Evolutionary conservation across 169 alveolate species (phyloP), one percentile per base, ranked within the genome.

Genomic region (Haemoproteus tartakovskyi): DNA sequence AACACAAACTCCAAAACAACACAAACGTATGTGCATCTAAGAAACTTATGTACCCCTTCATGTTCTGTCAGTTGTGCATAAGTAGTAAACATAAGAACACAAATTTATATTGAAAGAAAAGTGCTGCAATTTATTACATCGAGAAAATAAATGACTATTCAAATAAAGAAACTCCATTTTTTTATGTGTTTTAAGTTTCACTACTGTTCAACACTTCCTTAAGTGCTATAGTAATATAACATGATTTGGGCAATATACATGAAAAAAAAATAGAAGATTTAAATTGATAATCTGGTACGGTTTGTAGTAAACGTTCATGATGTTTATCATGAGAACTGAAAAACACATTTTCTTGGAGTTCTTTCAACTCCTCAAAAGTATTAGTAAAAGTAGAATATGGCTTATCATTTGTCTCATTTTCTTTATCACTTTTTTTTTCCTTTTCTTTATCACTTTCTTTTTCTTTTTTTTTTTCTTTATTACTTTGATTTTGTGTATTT

Each of bases 141-240:
- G n/a, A n/a, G n/a, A n/a, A n/a, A n/a, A n/a, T n/a, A n/a, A n/a
- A n/a, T n/a, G n/a, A n/a, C n/a, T n/a, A n/a, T n/a, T n/a, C n/a
- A n/a, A n/a, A n/a, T n/a, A n/a, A n/a, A n/a, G n/a, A n/a, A n/a
- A n/a, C n/a, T n/a, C n/a, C n/a, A n/a, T n/a, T n/a, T n/a, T n/a
- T n/a, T n/a, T n/a, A n/a, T n/a, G n/a, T n/a, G n/a, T n/a, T n/a
- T n/a, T n/a, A n/a, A n/a, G n/a, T n/a, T n/a, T n/a, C n/a, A n/a
- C n/a, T 59, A 38, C 21, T 46, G n/a, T 85, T 85, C 21, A 85
- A 48, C 22, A 85, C 43, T 56, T 85, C 90, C 52, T 78, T 63
- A 16, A 85, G 74, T 33, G 90, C 90, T 27, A 85, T 63, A 29
- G 90, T 85, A 30, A 85, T 85, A 61, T 85, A 85, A 3, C 87